Base-by-base conservation (phyloP, 768 basidiomycete genomes). In the Tylopilus intermedius region DNA sequence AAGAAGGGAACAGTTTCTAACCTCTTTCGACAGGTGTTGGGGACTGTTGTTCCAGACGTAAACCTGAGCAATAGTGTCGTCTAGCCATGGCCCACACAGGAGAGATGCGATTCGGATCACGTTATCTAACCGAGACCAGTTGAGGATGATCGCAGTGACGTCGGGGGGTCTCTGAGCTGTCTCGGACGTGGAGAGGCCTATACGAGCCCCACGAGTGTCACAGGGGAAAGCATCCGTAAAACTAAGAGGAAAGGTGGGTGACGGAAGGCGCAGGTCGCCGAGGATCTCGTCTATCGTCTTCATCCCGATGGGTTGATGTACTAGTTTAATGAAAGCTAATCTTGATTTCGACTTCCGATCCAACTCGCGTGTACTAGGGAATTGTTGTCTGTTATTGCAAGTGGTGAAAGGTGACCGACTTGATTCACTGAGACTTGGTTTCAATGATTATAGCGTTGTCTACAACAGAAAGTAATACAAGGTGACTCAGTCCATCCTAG, bases 401-500 rank as follows among this genome's bases (percentile, higher is more conserved):
- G 9, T 2, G 30, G 9, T 30, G 9, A 30, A 30, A 30, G 7
- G 30, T 30, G 47, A 14, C 15, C 10, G 32, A 26, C 26, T 32
- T 8, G 7, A 13, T 22, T 11, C 15, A 18, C 9, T 30, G n/a
- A 15, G 4, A 8, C 18, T 30, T 10, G 35, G 30, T 45, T 45
- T 33, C 26, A 38, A 45, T 50, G 47, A 26, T 39, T 18, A 39
- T 41, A 30, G 35, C 35, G 29, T 49, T 37, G 53, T 61, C 37
- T 67, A 67, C 61, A 57, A 54, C 56, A 58, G 5, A 54, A 44
- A 50, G 35, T 51, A 50, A 27, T 47, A 38, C 51, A 54, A 15
- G 46, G 32, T 21, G 30, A 42, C 47, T 75, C 74, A 97, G 69
- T 97, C 94, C 92, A 95, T 94, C 66, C 94, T 81, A 40, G 82